A percentile compares a stretch with the other conserved stretches of the same genome.
Evolutionary conservation across 1,284 basidiomycete species (phyloP).

Genomic region (Rhizopogon parksii): DNA sequence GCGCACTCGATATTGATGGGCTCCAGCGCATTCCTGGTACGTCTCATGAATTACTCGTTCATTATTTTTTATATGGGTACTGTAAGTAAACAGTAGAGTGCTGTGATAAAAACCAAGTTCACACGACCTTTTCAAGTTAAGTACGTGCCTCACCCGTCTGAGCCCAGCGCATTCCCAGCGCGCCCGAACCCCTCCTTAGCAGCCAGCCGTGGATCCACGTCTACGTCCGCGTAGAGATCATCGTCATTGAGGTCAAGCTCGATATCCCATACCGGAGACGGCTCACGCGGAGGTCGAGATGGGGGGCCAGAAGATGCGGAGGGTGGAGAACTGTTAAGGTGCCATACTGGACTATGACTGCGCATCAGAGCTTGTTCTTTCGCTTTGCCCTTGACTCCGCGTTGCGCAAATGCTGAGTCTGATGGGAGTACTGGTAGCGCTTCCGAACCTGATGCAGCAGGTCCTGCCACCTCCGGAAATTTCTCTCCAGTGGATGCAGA

Average conservation of each 20-base stretch:
- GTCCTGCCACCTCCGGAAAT: constrained; percentile 11
- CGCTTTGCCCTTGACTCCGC: constrained; percentile 12
- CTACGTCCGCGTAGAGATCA: background rate
- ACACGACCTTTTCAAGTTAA: background rate
- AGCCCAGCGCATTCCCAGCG: background rate
- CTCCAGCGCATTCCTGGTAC: no score
- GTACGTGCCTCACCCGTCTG: background rate
- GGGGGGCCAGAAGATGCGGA: background rate
- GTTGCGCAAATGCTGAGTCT: background rate
- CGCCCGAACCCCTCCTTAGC: background rate
- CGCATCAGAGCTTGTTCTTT: constrained; percentile 17
- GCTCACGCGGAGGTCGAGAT: constrained; percentile 7
- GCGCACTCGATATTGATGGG: no score
- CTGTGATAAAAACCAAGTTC: background rate
- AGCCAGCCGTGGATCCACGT: background rate
- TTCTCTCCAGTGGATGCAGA: background rate
- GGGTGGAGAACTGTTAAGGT: constrained; percentile 17
- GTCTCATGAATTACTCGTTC: background rate
- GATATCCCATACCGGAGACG: constrained; percentile 49
- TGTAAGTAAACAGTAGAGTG: background rate
- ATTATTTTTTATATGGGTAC: background rate
- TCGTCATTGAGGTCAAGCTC: constrained; percentile 40
- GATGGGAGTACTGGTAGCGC: constrained; percentile 9
- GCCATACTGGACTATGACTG: constrained; percentile 46
- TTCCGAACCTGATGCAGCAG: constrained; percentile 4